Conservation (phyloP, 1,139 yeast species). For the Hyphopichia fennica region DNA sequence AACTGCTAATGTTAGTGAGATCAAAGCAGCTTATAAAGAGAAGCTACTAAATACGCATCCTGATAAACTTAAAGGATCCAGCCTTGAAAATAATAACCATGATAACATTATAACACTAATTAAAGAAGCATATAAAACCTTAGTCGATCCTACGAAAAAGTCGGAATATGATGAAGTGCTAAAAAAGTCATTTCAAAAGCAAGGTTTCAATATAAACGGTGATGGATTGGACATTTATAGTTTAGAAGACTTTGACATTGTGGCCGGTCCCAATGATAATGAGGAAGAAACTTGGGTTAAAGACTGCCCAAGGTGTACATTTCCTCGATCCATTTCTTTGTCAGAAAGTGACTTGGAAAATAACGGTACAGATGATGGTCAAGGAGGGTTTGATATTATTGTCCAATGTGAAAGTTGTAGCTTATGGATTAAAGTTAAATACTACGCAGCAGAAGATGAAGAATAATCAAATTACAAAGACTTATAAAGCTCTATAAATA, state of each 20-base stretch:
- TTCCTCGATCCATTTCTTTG: conserved; percentile 52
- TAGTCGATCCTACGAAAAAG: conserved; percentile 42
- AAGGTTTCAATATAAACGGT: conserved; percentile 54
- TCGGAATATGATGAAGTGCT: conserved; percentile 50
- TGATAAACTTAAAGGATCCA: conserved; percentile 46
- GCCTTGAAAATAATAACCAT: conserved; percentile 13
- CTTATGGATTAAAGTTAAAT: conserved; percentile 76
- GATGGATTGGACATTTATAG: conserved; percentile 69
- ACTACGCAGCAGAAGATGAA: conserved; percentile 47
- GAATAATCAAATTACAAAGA: conserved; percentile 7
- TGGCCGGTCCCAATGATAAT: conserved; percentile 17
- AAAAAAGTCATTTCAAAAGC: conserved; percentile 34
- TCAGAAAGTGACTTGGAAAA: conserved; percentile 59
- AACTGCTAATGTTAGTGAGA: conserved; percentile 33
- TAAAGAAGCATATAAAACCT: conserved; percentile 59
- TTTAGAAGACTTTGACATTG: conserved; percentile 56
- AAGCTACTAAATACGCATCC: conserved; percentile 71
- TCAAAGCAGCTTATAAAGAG: conserved; percentile 62
- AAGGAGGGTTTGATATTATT: conserved; percentile 64
- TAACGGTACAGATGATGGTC: conserved; percentile 48
- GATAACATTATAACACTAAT: conserved; percentile 32
- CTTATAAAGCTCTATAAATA: too few relatives aligned
- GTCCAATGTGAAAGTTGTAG: conserved; percentile 83
- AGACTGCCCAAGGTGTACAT: conserved; percentile 75
- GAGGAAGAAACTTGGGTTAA: conserved; percentile 37